Conservation (phyloP, 1,139 yeast genomes). For the Kurtzmaniella quercitrusa region DNA sequence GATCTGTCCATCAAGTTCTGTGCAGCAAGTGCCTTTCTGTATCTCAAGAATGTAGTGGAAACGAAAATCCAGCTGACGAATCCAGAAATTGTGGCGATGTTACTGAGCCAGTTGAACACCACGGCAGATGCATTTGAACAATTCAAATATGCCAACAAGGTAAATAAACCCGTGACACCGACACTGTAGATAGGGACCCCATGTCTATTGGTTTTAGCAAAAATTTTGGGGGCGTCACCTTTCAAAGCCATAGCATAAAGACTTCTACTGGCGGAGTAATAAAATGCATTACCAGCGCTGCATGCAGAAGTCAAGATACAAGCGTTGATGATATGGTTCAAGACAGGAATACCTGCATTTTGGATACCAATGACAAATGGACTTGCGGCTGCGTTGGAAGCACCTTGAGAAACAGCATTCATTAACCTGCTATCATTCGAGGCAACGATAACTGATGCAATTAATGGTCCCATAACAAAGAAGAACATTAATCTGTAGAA, state of each 20-base stretch:
- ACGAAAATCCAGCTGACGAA: slow-evolving; percentile 39
- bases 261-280: slow-evolving; percentile 55
- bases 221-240: slow-evolving; percentile 57
- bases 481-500: slow-evolving; percentile 35
- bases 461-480: slow-evolving; percentile 31
- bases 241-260: slow-evolving; percentile 55
- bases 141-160: slow-evolving; percentile 36
- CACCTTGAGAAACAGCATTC: slow-evolving; percentile 20
- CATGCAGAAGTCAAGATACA: slow-evolving; percentile 38
- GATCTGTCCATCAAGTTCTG: slow-evolving; percentile 33
- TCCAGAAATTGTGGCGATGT: slow-evolving; percentile 40
- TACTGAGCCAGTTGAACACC: slow-evolving; percentile 38
- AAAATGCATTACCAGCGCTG: slow-evolving; percentile 50
- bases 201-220: slow-evolving; percentile 49
- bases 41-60: slow-evolving; percentile 34
- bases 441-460: slow-evolving; percentile 33
- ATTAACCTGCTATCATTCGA: slow-evolving; percentile 24
- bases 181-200: slow-evolving; percentile 55
- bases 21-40: slow-evolving; percentile 37
- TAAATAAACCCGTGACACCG: slow-evolving; percentile 32
- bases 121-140: slow-evolving; percentile 28
- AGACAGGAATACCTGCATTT: slow-evolving; percentile 44
- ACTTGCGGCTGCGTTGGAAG: slow-evolving; percentile 30
- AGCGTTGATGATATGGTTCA: slow-evolving; percentile 50
- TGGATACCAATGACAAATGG: slow-evolving; percentile 54